phyloP scores from a whole-genome alignment of 305 asterid genomes.

The Galium porrigens region DNA sequence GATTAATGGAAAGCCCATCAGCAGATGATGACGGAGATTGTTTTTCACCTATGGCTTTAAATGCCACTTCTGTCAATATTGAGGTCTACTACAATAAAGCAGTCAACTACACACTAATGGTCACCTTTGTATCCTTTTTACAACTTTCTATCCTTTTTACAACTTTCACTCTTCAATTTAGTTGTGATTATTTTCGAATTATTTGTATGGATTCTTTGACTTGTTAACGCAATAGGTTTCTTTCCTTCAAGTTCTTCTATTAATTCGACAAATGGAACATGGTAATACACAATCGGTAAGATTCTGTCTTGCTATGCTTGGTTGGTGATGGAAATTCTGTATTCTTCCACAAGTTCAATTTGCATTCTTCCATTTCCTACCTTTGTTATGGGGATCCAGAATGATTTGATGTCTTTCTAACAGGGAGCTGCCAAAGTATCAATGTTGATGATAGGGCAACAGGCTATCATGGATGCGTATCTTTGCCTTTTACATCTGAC shows the following conservation, averaged over 20 bases:
- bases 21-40: conserved; percentile 87
- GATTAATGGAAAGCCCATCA: conserved; percentile 94
- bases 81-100: conserved; percentile 94
- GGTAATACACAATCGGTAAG: conserved; percentile 94
- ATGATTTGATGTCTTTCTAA: conserved; percentile 13
- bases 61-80: conserved; percentile 78
- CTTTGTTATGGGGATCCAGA: background rate
- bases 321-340: background rate
- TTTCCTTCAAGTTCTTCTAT: conserved; percentile 79
- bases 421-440: conserved; percentile 99
- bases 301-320: conserved; percentile 6
- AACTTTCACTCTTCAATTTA: conserved; percentile 12
- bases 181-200: conserved; percentile 13
- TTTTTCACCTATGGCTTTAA: conserved; percentile 80
- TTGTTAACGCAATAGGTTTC: conserved; percentile 42
- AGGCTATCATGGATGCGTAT: conserved; percentile 97
- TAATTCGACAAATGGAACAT: conserved; percentile 96
- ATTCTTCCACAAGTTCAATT: background rate
- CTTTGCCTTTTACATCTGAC: conserved; percentile 94
- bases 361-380: background rate
- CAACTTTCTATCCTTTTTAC: conserved; percentile 47
- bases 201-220: conserved; percentile 38
- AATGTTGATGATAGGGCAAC: conserved; percentile 90
- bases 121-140: conserved; percentile 93
- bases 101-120: conserved; percentile 92